These are phyloP conservation scores for Poteriospumella lacustris DNA, from an alignment of 108 stramenopile species.

Conservation along the genomic window DNA sequence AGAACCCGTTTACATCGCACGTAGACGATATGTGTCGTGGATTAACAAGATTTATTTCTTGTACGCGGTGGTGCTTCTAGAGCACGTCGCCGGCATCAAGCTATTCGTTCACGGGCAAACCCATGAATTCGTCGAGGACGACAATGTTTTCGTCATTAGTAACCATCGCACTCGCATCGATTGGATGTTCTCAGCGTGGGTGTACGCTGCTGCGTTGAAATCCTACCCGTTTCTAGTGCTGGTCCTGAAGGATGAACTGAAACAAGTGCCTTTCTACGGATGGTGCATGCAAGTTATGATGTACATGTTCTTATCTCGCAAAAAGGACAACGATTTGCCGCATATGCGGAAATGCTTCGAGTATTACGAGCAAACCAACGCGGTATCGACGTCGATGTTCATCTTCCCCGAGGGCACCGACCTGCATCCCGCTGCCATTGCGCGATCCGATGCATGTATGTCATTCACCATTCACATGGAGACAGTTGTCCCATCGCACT, in stretches of 20 bases:
- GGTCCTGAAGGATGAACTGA: constrained; percentile 41
- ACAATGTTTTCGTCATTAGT: constrained; percentile 30
- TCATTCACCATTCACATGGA: too few species aligned
- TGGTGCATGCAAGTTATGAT: constrained; percentile 38
- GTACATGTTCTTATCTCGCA: constrained; percentile 31
- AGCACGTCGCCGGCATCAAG: too few species aligned
- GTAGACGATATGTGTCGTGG: too few species aligned
- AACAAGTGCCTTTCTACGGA: constrained; percentile 40
- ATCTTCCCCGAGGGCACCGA: constrained; percentile 45
- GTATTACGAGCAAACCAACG: constrained; percentile 24
- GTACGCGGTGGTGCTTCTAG: too few species aligned
- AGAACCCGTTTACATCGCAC: too few species aligned
- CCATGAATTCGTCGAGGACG: too few species aligned
- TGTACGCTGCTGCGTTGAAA: too few species aligned
- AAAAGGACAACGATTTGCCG: constrained; percentile 19
- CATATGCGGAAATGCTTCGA: constrained; percentile 31
- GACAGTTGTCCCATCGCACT: too few species aligned
- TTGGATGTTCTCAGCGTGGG: constrained; percentile 47
- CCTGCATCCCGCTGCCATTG: constrained; percentile 30
- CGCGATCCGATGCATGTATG: constrained; percentile 34
- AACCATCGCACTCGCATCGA: constrained; percentile 44
- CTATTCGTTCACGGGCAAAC: too few species aligned
- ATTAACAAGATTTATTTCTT: too few species aligned
- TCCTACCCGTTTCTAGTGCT: constrained; percentile 35
- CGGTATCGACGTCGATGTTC: constrained; percentile 29